Conservation (phyloP, 75 land plant species). For the Sequoiadendron giganteum region DNA sequence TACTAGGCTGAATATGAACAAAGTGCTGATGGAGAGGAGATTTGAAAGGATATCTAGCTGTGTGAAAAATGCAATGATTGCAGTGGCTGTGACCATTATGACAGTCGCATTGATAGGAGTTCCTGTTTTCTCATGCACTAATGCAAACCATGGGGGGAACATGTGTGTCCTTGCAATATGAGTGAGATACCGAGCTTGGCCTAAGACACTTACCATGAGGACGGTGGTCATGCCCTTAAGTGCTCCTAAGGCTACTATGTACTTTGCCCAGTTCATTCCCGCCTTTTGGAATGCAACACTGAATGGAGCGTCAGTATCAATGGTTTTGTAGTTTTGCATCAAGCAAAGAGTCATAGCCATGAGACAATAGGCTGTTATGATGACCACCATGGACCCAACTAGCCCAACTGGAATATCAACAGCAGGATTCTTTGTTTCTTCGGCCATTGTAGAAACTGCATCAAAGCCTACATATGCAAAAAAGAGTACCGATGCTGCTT, state of each 20-base stretch:
- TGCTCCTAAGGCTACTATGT: constrained; percentile 84
- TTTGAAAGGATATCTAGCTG: constrained; percentile 59
- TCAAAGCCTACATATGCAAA: constrained; percentile 82
- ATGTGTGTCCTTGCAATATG: constrained; percentile 89
- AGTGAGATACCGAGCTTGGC: constrained; percentile 84
- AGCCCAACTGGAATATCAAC: constrained; percentile 72
- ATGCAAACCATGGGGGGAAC: constrained; percentile 78
- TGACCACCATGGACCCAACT: constrained; percentile 55
- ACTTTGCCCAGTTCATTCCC: constrained; percentile 86
- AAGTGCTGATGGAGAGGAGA: constrained; percentile 73
- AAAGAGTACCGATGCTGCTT: constrained; percentile 51
- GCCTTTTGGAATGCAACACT: constrained; percentile 38
- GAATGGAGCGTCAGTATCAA: constrained; percentile 64
- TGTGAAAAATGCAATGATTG: constrained; percentile 74
- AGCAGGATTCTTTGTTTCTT: constrained; percentile 66
- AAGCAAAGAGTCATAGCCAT: constrained; percentile 52
- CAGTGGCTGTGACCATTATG: constrained; percentile 53
- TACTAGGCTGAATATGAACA: constrained; percentile 82
- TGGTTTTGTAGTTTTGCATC: constrained; percentile 30
- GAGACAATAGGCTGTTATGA: constrained; percentile 38
- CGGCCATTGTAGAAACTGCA: constrained; percentile 70
- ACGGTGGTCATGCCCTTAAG: constrained; percentile 87
- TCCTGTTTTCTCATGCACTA: constrained; percentile 51
- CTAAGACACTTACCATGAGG: constrained; percentile 66
- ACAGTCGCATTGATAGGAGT: constrained; percentile 76